Conservation (phyloP, 2,329 filamentous ascomycete genomes). For the Colletotrichum sp. region DNA sequence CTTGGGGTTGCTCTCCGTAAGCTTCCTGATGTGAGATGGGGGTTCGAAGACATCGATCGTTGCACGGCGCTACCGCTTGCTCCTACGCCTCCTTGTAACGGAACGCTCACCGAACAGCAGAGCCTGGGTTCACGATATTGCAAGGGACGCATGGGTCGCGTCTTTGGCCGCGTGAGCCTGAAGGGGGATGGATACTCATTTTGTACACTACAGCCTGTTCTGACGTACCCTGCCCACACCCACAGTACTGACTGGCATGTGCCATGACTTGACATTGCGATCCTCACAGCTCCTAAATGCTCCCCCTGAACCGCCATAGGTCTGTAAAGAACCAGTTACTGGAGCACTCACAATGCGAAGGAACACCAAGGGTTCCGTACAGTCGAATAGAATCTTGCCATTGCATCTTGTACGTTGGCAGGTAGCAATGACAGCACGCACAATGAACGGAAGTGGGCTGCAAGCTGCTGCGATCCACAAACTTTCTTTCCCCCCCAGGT, state of each 20-base stretch:
- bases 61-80: neutral
- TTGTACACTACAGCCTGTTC: neutral
- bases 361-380: neutral
- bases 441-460: slow-evolving; percentile 2
- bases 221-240: neutral
- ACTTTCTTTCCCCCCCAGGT: slow-evolving; percentile 6
- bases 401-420: neutral
- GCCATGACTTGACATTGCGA: neutral
- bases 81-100: neutral
- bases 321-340: neutral
- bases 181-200: neutral
- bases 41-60: neutral
- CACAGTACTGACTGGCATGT: neutral
- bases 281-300: neutral
- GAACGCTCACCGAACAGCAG: neutral
- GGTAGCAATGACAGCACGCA: neutral
- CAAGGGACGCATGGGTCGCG: neutral
- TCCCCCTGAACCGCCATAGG: neutral
- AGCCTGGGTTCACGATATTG: neutral
- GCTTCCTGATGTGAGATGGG: neutral
- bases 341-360: neutral
- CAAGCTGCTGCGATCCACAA: slow-evolving; percentile 16
- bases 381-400: neutral
- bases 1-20: neutral
- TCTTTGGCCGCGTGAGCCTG: neutral